Conservation (phyloP, 2,329 filamentous ascomycete species). For the Plectosphaerella sp. region DNA sequence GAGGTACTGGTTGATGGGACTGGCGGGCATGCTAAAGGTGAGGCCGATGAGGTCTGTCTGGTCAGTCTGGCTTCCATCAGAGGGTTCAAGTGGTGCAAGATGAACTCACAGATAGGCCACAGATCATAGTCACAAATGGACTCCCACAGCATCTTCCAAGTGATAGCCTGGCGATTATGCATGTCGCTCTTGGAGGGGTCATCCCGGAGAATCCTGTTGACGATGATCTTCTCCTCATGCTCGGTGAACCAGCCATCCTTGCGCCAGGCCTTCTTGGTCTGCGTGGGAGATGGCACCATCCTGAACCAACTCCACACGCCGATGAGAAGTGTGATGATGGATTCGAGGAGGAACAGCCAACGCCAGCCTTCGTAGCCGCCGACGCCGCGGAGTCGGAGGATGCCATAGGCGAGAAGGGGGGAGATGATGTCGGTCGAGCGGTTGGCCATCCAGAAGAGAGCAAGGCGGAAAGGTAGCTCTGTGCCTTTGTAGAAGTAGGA, state of each 20-base stretch:
- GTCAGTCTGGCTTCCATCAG: neutral
- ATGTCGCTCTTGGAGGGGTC: constrained; percentile 54
- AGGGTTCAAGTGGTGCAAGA: neutral
- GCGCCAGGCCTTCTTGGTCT: constrained; percentile 28
- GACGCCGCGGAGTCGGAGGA: constrained; percentile 26
- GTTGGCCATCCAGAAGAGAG: constrained; percentile 26
- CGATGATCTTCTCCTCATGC: constrained; percentile 50
- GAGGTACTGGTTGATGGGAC: constrained; percentile 43
- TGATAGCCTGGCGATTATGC: constrained; percentile 53
- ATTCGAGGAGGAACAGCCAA: constrained; percentile 50
- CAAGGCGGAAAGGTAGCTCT: constrained; percentile 26
- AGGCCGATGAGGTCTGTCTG: constrained; percentile 38
- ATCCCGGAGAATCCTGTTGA: constrained; percentile 51
- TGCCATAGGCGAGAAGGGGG: constrained; percentile 25
- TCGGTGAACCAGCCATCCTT: constrained; percentile 51
- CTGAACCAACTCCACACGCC: constrained; percentile 19
- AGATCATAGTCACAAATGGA: constrained; percentile 51
- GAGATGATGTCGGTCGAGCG: constrained; percentile 24
- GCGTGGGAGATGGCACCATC: constrained; percentile 21
- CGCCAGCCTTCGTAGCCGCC: constrained; percentile 27
- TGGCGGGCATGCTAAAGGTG: constrained; percentile 40
- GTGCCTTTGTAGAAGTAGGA: constrained; percentile 26
- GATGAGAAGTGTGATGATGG: constrained; percentile 4
- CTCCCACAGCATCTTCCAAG: constrained; percentile 40
- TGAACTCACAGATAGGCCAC: constrained; percentile 41